Conservation (phyloP, 495 filamentous ascomycete species). For the Talaromyces ruber region DNA sequence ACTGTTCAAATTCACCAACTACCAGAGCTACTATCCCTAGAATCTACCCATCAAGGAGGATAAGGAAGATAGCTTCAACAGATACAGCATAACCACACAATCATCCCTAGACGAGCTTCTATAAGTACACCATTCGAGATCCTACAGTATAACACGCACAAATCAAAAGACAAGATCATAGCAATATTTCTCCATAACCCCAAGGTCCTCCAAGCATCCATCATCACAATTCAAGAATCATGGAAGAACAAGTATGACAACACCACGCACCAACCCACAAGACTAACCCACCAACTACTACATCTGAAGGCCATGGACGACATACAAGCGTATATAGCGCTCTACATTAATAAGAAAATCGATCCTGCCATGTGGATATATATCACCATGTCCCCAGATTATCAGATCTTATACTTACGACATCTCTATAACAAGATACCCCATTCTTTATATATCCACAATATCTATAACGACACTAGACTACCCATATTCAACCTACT, state of each 20-base stretch:
- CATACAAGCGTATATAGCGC: not conserved
- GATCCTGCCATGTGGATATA: not conserved
- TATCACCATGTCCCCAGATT: not conserved
- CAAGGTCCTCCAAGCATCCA: constrained; percentile 5
- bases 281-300: constrained; percentile 7
- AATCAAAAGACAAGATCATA: constrained; percentile 12
- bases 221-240: constrained; percentile 15
- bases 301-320: constrained; percentile 1
- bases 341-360: constrained; percentile 3
- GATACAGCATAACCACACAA: no score
- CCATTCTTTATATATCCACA: not conserved
- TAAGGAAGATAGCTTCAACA: no score
- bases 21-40: no score
- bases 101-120: no score
- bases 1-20: no score
- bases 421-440: not conserved
- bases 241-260: constrained; percentile 10
- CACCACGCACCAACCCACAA: constrained; percentile 11
- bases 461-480: constrained; percentile 7
- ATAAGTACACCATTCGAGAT: not conserved
- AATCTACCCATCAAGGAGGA: no score
- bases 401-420: constrained; percentile 1
- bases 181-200: constrained; percentile 10
- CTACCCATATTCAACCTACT: not conserved
- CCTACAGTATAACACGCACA: constrained; percentile 11